Evolutionary conservation across 352 stramenopile species (phyloP), one percentile per base, ranked within the genome.

Genomic region (Pythium folliculosum): DNA sequence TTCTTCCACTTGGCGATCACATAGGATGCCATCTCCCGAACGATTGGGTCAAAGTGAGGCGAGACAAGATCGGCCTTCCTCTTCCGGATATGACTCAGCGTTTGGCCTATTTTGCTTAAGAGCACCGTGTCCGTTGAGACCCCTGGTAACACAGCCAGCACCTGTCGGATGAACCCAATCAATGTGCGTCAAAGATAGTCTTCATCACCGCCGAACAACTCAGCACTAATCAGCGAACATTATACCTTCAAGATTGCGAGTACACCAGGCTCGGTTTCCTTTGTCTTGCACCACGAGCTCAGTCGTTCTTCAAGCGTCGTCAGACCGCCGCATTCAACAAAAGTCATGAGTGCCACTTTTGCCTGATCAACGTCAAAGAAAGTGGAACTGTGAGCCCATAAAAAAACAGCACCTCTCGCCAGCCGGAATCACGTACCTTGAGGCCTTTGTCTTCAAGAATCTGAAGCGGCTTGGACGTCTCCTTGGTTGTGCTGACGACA

Each of bases 201-300:
- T 23, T 16, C 21, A 25, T 54, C 56, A 63, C 16, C 1, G 27
- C 1, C 0, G 5, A 21, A n/a, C 27, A 32, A 32, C 27, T 32
- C 27, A 32, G 27, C 27, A 47, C 14, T 25, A 23, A 16, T 38
- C 14, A 38, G 7, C 67, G 27, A 68, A 13, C 6, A 65, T 14
- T 22, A 10, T 50, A 90, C 84, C 76, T 93, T 93, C 2, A 93
- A 55, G 19, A 90, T 69, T 1, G 87, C 73, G 14, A 91, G 62
- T 27, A 93, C 69, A 10, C 84, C 82, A 30, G 69, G 45, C 60
- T 93, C 81, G 0, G 75, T 80, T 32, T 86, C 77, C 48, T 73
- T 75, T 35, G 72, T 51, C 22, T 78, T 66, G 27, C 75, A 66
- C 84, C 84, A 93, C 40, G 73, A 73, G 1, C 51, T 64, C 12